Base-by-base conservation (phyloP, 2,329 filamentous ascomycete genomes). In the Penicillium psychrosexuale region DNA sequence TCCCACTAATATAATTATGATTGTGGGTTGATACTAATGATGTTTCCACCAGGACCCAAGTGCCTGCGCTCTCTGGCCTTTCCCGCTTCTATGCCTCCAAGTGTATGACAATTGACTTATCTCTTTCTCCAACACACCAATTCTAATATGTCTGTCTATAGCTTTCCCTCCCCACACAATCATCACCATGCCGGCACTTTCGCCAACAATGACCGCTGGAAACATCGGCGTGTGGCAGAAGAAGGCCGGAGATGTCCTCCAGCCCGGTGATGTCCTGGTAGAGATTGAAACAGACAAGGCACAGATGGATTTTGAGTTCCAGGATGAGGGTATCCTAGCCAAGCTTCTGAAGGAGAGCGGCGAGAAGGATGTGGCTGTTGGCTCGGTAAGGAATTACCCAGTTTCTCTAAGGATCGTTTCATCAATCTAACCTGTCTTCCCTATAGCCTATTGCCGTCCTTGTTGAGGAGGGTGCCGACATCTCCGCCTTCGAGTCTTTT, bases 261-360 rank as follows among this genome's bases (percentile, higher is more conserved):
- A 84, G 55, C 92, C 95, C 49, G 94, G 94, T 74, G 94, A 99
- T 74, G 94, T 99, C 44, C 80, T 99, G 66, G 92, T 96, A 66
- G 92, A 96, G 82, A 96, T 97, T 70, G 94, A 99, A 84, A 99
- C 94, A 68, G 94, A 99, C 79, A 99, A 99, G 84, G 94, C 94
- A 62, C 94, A 97, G 81, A 99, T 99, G 94, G 94, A 99, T 81
- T 97, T 99, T 75, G 94, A 99, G 78, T 97, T 96, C 79, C 94
- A 99, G 78, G 94, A 99, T 71, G 94, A 97, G 74, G 94, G 93
- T 81, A 84, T 96, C 58, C 83, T 99, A 65, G 93, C 94, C 69
- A 96, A 96, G 84, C 84, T 97, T 61, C 81, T 99, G 71, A 94
- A 91, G 80, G 89, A 96, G 43, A 87, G 88, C 57, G 95, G 95